Conservation (phyloP, 352 stramenopile species). For the Globisporangium solare region DNA sequence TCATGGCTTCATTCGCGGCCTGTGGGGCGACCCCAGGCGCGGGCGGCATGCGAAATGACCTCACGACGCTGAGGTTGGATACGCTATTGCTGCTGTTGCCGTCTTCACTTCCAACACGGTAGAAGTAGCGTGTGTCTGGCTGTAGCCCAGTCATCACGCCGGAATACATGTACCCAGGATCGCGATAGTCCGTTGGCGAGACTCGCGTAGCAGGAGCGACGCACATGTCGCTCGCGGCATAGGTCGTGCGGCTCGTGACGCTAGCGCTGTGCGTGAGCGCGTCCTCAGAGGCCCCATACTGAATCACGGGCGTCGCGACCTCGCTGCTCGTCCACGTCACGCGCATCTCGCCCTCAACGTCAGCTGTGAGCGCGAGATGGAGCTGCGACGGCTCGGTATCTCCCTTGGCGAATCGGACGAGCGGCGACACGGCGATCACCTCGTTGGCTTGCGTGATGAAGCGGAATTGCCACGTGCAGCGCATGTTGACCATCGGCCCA, state of each 20-base stretch:
- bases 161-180: slow-evolving; percentile 12
- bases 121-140: slow-evolving; percentile 10
- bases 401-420: slow-evolving; percentile 33
- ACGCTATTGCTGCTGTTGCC: not conserved
- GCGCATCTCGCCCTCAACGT: slow-evolving; percentile 29
- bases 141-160: slow-evolving; percentile 12
- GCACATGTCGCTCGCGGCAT: slow-evolving; percentile 15
- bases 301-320: slow-evolving; percentile 25
- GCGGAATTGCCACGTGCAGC: slow-evolving; percentile 24
- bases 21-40: not conserved
- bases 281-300: slow-evolving; percentile 23
- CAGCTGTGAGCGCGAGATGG: slow-evolving; percentile 9
- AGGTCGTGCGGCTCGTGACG: slow-evolving; percentile 7
- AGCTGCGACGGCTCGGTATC: slow-evolving; percentile 30
- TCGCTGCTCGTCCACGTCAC: slow-evolving; percentile 51
- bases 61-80: slow-evolving; percentile 7
- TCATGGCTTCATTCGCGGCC: slow-evolving; percentile 9
- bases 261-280: slow-evolving; percentile 13
- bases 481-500: slow-evolving; percentile 27
- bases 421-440: slow-evolving; percentile 26
- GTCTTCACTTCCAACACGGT: slow-evolving; percentile 10
- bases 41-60: slow-evolving; percentile 12
- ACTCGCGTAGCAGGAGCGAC: slow-evolving; percentile 4
- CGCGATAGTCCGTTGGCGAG: slow-evolving; percentile 9
- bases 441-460: slow-evolving; percentile 23